Conservation (phyloP, 768 basidiomycete genomes). For the Pisolithus albus region DNA sequence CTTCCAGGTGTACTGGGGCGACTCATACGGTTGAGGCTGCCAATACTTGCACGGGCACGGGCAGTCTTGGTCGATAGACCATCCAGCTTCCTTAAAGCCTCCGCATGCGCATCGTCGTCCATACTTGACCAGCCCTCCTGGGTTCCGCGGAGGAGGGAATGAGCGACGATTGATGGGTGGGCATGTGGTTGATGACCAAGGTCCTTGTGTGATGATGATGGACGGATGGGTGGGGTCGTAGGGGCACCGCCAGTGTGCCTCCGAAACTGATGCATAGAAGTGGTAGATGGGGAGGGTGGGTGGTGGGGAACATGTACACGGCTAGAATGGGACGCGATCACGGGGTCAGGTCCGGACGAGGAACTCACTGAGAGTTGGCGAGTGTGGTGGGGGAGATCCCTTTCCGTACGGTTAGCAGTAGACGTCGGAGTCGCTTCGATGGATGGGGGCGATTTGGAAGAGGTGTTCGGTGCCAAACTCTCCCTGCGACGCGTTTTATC, state of each 20-base stretch:
- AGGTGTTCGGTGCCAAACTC: constrained; percentile 35
- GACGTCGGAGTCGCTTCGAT: constrained; percentile 20
- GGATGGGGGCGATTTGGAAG: constrained; percentile 25
- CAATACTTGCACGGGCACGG: constrained; percentile 70
- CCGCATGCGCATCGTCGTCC: constrained; percentile 83
- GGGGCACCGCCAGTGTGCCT: constrained; percentile 44
- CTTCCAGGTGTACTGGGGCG: constrained; percentile 70
- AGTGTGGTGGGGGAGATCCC: constrained; percentile 41
- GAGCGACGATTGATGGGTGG: constrained; percentile 63
- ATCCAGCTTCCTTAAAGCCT: constrained; percentile 88
- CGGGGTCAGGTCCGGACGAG: constrained; percentile 44
- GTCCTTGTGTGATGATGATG: constrained; percentile 35
- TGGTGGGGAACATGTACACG: constrained; percentile 72
- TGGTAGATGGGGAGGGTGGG: constrained; percentile 87
- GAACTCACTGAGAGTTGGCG: constrained; percentile 66
- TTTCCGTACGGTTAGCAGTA: constrained; percentile 17
- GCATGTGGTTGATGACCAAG: constrained; percentile 23
- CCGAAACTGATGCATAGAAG: constrained; percentile 80
- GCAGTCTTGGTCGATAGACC: constrained; percentile 74
- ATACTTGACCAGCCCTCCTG: constrained; percentile 87
- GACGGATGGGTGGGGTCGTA: constrained; percentile 29
- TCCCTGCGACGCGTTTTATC: constrained; percentile 47
- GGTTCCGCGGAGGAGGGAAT: constrained; percentile 78
- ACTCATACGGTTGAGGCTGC: constrained; percentile 64
- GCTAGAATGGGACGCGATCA: constrained; percentile 43